These are phyloP conservation scores for Penicillium paneum DNA, from an alignment of 2,329 filamentous ascomycete genomes.

Conservation along the genomic window DNA sequence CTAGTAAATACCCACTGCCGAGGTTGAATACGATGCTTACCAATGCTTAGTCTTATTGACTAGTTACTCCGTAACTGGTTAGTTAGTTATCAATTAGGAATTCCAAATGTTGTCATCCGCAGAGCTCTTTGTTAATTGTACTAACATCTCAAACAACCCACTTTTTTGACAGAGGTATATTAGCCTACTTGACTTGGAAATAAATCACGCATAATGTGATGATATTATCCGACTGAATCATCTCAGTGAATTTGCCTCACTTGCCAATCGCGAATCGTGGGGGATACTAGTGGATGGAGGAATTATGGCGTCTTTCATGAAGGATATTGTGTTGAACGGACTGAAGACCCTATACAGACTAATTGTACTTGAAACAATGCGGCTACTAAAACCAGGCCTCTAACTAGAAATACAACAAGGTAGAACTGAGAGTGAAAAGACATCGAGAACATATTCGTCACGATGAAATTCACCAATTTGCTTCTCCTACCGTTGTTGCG, in stretches of 20 bases:
- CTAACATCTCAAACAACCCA: background rate
- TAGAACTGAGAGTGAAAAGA: background rate
- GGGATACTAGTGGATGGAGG: background rate
- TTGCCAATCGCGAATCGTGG: background rate
- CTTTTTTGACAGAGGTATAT: background rate
- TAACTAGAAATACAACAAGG: background rate
- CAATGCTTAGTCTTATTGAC: background rate
- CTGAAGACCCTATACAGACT: background rate
- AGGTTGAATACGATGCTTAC: background rate
- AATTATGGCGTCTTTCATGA: background rate
- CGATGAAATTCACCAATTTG: background rate
- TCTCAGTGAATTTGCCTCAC: background rate
- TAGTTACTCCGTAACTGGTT: no score
- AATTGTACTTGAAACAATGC: background rate
- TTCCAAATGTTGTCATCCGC: conserved; percentile 2
- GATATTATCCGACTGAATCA: background rate
- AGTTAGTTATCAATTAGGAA: background rate
- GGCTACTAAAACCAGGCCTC: background rate
- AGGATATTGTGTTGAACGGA: background rate
- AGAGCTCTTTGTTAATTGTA: background rate
- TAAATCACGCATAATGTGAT: background rate
- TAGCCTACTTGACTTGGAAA: background rate
- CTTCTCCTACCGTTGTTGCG: background rate
- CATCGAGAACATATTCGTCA: background rate
- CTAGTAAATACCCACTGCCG: background rate